These are phyloP conservation scores for Scutellaria galericulata DNA, from an alignment of 257 asterid species.

Conservation along the genomic window DNA sequence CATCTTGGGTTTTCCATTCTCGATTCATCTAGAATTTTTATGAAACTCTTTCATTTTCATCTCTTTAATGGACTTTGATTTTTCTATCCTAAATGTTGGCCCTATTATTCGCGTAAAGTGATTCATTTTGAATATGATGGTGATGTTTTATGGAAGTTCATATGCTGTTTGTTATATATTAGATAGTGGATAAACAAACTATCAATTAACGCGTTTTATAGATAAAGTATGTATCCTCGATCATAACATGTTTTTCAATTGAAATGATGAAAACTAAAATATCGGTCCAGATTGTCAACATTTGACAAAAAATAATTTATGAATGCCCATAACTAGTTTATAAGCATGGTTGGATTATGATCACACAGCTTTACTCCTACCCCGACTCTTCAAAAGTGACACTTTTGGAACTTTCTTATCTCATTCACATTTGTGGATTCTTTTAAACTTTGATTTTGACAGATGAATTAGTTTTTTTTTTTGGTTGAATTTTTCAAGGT, in stretches of 20 bases:
- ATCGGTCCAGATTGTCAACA: constrained; percentile 31
- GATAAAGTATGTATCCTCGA: not conserved
- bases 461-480: not conserved
- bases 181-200: too few relatives aligned
- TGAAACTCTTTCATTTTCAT: not conserved
- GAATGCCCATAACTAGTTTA: constrained; percentile 23
- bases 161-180: too few relatives aligned
- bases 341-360: constrained; percentile 19
- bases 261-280: not conserved
- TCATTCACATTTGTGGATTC: not conserved
- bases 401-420: constrained; percentile 34
- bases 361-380: constrained; percentile 18
- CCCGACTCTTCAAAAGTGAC: constrained; percentile 36
- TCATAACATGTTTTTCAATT: not conserved
- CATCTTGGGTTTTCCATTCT: not conserved
- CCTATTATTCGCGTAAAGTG: not conserved
- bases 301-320: constrained; percentile 24
- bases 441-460: constrained; percentile 12
- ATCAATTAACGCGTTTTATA: not conserved
- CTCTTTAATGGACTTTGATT: not conserved
- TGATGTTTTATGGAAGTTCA: too few relatives aligned
- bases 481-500: too few relatives aligned
- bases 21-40: not conserved
- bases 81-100: not conserved
- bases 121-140: too few relatives aligned